Conservation (phyloP, 108 stramenopile genomes). For the Discostella pseudostelligera region DNA sequence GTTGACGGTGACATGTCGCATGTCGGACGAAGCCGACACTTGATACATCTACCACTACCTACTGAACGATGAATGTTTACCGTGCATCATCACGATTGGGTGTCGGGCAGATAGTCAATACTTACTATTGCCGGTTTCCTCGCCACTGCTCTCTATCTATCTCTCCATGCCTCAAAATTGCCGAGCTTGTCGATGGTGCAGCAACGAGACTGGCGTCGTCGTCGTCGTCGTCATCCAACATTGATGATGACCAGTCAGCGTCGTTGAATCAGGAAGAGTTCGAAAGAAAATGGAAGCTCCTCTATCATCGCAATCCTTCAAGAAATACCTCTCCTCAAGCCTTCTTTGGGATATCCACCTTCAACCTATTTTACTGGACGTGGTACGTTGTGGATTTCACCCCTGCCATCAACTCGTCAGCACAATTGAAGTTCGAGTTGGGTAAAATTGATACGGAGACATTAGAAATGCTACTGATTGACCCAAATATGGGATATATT, state of each 20-base stretch:
- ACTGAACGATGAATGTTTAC: too few species aligned
- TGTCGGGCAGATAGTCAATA: too few species aligned
- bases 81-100: too few species aligned
- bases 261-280: background rate
- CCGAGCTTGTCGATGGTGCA: too few species aligned
- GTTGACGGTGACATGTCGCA: too few species aligned
- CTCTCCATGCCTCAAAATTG: too few species aligned
- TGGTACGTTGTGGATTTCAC: conserved; percentile 57
- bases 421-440: conserved; percentile 31
- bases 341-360: conserved; percentile 38
- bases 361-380: conserved; percentile 48
- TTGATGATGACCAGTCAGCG: background rate
- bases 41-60: too few species aligned
- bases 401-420: conserved; percentile 48
- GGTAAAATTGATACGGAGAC: conserved; percentile 38
- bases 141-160: too few species aligned
- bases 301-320: conserved; percentile 50
- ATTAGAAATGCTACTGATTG: conserved; percentile 38
- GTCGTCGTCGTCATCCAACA: conserved; percentile 12
- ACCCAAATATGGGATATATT: conserved; percentile 51
- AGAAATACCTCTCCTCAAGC: conserved; percentile 34
- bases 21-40: too few species aligned
- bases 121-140: too few species aligned
- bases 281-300: conserved; percentile 13
- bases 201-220: too few species aligned